Percentiles rank a stretch among this genome's conserved stretches.
Conservation (phyloP, 1,139 yeast species). For the Debaryomyces fabryi region DNA sequence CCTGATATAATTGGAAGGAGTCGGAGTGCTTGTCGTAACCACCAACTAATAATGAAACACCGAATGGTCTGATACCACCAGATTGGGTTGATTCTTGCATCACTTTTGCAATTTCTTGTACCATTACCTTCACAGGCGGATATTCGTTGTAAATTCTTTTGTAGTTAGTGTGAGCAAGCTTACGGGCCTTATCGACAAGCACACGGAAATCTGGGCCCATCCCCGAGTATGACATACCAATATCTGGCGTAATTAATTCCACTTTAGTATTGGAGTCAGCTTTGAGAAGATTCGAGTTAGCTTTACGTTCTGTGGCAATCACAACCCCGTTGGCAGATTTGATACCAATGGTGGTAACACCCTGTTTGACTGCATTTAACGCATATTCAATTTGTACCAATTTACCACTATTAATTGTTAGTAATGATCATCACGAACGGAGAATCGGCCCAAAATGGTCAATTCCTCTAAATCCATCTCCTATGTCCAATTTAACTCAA, state of each 20-base stretch:
- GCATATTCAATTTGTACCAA: constrained; percentile 98
- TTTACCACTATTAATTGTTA: constrained; percentile 68
- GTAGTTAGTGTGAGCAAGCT: constrained; percentile 89
- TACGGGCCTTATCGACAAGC: constrained; percentile 89
- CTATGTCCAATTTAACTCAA: background rate
- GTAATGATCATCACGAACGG: constrained; percentile 10
- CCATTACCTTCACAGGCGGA: constrained; percentile 94
- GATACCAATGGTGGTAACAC: constrained; percentile 95
- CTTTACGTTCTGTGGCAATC: constrained; percentile 93
- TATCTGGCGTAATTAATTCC: constrained; percentile 86
- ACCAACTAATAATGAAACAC: constrained; percentile 91
- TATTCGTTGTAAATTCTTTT: constrained; percentile 93
- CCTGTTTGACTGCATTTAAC: constrained; percentile 94
- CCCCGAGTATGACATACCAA: constrained; percentile 96
- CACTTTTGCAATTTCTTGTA: constrained; percentile 90
- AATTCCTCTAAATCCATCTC: background rate
- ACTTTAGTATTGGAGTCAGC: constrained; percentile 78
- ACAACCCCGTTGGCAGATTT: constrained; percentile 97
- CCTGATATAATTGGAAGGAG: constrained; percentile 84
- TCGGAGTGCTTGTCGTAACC: constrained; percentile 86
- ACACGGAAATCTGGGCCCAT: constrained; percentile 99
- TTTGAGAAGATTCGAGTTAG: constrained; percentile 76
- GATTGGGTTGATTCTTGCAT: constrained; percentile 99
- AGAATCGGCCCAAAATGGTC: background rate
- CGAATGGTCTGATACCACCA: constrained; percentile 98